These are phyloP conservation scores for Globisporangium canariense DNA, from an alignment of 352 stramenopile species.

Conservation along the genomic window DNA sequence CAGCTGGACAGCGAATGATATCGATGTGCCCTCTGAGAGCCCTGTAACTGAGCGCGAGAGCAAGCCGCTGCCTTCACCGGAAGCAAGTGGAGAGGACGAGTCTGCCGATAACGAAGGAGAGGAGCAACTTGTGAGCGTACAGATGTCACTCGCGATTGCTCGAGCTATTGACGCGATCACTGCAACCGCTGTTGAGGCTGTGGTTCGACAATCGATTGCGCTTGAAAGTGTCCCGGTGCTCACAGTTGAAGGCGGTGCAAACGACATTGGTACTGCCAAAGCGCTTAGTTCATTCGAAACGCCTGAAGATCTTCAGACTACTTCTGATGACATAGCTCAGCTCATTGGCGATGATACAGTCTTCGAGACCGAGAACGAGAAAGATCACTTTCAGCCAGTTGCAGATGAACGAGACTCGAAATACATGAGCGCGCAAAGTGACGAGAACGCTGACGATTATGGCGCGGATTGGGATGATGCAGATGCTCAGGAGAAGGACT, in stretches of 20 bases:
- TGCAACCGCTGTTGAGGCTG: slow-evolving; percentile 16
- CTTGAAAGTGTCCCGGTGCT: not conserved
- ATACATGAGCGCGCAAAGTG: not conserved
- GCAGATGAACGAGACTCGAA: not conserved
- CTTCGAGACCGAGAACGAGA: not conserved
- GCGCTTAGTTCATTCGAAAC: no score
- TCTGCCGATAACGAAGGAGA: not conserved
- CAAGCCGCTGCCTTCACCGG: not conserved
- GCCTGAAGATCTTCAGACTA: no score
- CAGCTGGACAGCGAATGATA: not conserved
- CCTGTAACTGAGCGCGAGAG: not conserved
- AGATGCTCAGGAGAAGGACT: not conserved
- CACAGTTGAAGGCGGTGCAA: not conserved
- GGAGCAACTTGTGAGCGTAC: slow-evolving; percentile 9
- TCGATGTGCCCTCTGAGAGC: not conserved
- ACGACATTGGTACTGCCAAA: no score
- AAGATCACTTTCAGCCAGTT: not conserved
- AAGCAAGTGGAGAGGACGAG: not conserved
- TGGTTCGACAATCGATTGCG: not conserved
- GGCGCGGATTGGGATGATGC: not conserved
- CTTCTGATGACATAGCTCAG: not conserved
- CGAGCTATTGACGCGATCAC: slow-evolving; percentile 25
- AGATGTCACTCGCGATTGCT: slow-evolving; percentile 18
- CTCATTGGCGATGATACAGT: not conserved
- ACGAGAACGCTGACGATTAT: not conserved